A percentile compares a stretch with the other conserved stretches of the same genome.
These are phyloP conservation scores for Aspergillus conjunctus DNA, from an alignment of 495 filamentous ascomycete genomes.

Conservation along the genomic window DNA sequence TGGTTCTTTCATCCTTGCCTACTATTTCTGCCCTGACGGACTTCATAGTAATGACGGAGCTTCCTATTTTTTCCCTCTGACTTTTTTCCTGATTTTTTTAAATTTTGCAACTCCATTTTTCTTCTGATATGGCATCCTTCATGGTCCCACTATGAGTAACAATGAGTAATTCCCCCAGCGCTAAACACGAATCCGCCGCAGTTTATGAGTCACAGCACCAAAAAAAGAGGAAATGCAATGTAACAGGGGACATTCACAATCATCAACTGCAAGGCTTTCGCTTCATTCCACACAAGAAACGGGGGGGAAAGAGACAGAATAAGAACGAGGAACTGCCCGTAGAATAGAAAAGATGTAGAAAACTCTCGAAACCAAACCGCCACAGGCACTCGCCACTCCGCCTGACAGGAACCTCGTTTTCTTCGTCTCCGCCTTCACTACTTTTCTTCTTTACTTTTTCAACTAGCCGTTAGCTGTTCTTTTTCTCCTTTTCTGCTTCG, in stretches of 20 bases:
- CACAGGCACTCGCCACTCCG: neutral
- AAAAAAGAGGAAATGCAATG: neutral
- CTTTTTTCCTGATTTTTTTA: neutral
- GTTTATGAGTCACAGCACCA: neutral
- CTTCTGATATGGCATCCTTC: neutral
- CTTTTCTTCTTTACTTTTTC: neutral
- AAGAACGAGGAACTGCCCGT: neutral
- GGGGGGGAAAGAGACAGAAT: neutral
- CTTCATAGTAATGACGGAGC: neutral
- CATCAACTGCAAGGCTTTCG: neutral
- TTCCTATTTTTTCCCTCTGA: neutral
- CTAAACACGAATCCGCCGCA: neutral
- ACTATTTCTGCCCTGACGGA: neutral
- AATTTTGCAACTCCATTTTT: no score
- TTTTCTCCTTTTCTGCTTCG: no score
- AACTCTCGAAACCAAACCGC: neutral
- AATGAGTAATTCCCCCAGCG: conserved; percentile 4
- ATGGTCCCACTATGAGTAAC: conserved; percentile 6
- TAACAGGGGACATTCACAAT: neutral
- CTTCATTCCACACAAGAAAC: neutral
- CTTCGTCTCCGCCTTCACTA: neutral
- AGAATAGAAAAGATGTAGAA: neutral
- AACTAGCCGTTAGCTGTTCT: neutral
- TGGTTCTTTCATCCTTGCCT: no score
- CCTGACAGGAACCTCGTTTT: neutral